These are phyloP conservation scores for Ceratobasidium theobromae DNA, from an alignment of 1,284 basidiomycete species.

Conservation along the genomic window DNA sequence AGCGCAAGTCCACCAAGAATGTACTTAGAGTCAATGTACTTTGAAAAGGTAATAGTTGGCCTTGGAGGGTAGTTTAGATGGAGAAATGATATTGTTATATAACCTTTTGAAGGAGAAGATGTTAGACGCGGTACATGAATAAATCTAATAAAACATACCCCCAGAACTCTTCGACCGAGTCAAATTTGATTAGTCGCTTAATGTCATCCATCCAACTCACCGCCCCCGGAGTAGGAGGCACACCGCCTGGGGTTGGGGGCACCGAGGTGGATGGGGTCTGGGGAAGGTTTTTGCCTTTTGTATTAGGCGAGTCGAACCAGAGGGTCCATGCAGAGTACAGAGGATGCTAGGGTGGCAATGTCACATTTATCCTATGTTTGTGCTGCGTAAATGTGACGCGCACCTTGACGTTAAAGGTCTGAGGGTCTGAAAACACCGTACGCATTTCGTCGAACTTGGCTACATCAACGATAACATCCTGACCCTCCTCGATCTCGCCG, in stretches of 20 bases:
- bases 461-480: conserved; percentile 40
- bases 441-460: conserved; percentile 78
- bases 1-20: not conserved
- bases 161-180: conserved; percentile 98
- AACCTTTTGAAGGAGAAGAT: conserved; percentile 54
- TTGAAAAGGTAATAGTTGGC: conserved; percentile 99
- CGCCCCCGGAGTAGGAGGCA: conserved; percentile 53
- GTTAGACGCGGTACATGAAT: conserved; percentile 36
- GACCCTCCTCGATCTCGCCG: conserved; percentile 73
- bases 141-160: conserved; percentile 56
- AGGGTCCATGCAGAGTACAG: conserved; percentile 94
- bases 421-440: conserved; percentile 88
- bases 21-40: conserved; percentile 45
- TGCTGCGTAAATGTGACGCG: conserved; percentile 36
- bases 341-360: conserved; percentile 65
- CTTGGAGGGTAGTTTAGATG: conserved; percentile 90
- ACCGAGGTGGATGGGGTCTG: conserved; percentile 79
- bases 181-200: conserved; percentile 89
- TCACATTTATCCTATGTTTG: conserved; percentile 33
- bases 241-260: conserved; percentile 56
- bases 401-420: conserved; percentile 90
- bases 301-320: conserved; percentile 93
- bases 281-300: conserved; percentile 78
- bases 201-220: conserved; percentile 98
- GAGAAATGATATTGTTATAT: conserved; percentile 97